Evolutionary conservation across 2,329 filamentous ascomycete species (phyloP), one percentile per base, ranked within the genome.

Genomic region (Aspergillus texensis): DNA sequence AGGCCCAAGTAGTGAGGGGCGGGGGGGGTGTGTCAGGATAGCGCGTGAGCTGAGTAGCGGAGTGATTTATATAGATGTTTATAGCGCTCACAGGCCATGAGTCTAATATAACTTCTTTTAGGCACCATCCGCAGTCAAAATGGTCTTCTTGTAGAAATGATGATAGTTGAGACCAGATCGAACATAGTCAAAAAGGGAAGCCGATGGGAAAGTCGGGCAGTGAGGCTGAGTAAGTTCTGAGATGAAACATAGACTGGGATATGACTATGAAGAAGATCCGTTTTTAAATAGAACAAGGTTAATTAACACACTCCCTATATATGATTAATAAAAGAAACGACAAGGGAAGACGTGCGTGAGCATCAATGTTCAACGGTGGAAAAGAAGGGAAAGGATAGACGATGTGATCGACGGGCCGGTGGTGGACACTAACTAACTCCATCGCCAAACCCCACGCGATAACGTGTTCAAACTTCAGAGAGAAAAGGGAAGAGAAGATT

Each of bases 391-490:
- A 61, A 32, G 39, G 53, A 61, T 41, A 41, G 39, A 60, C 26
- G 58, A 45, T 19, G 53, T 21, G 59, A 61, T 56, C 52, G 59
- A 61, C 53, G 28, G 28, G 19, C 45, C 3, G 46, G 28, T 30
- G 53, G 26, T 55, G 34, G 26, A 43, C 34, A 41, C 39, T 41
- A 41, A 43, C 36, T 28, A 28, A 43, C 16, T 30, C 30, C 39
- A 53, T 60, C 36, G 39, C 26, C 26, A 52, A 61, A 61, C 58
- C 58, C 58, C 58, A 61, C 58, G 58, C 50, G 58, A 61, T 61
- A 61, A 61, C 58, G 58, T 61, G 58, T 61, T 53, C 26, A 34
- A 43, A 41, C 16, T 41, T 41, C 39, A 41, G 19, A 30, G 55
- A 41, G 45, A 45, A 30, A 43, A 26, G 28, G 55, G 26, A 45